These are phyloP conservation scores for Scedosporium aurantiacum DNA, from an alignment of 2,329 filamentous ascomycete genomes.

Conservation along the genomic window DNA sequence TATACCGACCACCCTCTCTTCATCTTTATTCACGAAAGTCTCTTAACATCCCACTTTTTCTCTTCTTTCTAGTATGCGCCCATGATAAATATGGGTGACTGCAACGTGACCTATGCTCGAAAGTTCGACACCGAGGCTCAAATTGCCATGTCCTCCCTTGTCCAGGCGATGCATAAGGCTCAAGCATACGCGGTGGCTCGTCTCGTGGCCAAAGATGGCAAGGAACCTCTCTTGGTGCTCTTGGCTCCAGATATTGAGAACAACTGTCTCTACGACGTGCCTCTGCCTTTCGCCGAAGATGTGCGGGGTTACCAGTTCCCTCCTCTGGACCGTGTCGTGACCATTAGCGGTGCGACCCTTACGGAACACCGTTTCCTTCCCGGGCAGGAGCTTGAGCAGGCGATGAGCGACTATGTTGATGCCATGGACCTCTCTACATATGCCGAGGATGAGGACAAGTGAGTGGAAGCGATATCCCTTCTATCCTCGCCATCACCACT, in stretches of 20 bases:
- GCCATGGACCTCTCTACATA: slow-evolving; percentile 75
- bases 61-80: slow-evolving; percentile 53
- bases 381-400: slow-evolving; percentile 56
- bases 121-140: slow-evolving; percentile 71
- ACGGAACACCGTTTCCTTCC: slow-evolving; percentile 79
- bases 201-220: slow-evolving; percentile 73
- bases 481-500: not conserved
- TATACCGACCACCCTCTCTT: slow-evolving; percentile 31
- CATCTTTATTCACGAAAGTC: not conserved
- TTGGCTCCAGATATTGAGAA: slow-evolving; percentile 70
- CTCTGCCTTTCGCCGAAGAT: slow-evolving; percentile 88
- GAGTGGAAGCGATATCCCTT: slow-evolving; percentile 15
- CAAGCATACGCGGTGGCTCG: slow-evolving; percentile 80
- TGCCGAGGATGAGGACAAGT: slow-evolving; percentile 66
- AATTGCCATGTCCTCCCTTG: slow-evolving; percentile 77
- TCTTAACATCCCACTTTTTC: slow-evolving; percentile 1
- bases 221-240: slow-evolving; percentile 64
- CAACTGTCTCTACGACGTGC: slow-evolving; percentile 81
- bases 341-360: slow-evolving; percentile 70
- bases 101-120: slow-evolving; percentile 65
- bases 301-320: slow-evolving; percentile 85
- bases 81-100: slow-evolving; percentile 75
- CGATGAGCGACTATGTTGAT: slow-evolving; percentile 89
- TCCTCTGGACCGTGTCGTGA: slow-evolving; percentile 76
- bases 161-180: slow-evolving; percentile 76